Evolutionary conservation across 306 rosid species (phyloP).

Genomic region (Quercus parvula): DNA sequence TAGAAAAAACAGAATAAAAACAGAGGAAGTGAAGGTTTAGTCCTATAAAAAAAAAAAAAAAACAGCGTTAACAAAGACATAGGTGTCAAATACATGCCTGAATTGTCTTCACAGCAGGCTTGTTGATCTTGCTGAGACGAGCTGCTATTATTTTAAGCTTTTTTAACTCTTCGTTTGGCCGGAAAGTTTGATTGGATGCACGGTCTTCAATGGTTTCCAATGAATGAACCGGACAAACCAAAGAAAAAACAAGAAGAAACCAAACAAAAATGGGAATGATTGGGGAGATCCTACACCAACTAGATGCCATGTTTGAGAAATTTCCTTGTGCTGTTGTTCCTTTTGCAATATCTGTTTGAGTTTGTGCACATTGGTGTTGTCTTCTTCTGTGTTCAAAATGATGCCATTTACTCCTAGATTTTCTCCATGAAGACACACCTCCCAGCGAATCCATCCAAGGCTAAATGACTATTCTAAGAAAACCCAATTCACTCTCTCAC

Average conservation of each 20-base stretch:
- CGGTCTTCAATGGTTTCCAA: conserved; percentile 23
- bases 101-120: conserved; percentile 75
- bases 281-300: conserved; percentile 48
- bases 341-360: conserved; percentile 21
- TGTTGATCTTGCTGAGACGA: conserved; percentile 72
- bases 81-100: conserved; percentile 32
- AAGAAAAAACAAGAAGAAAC: conserved; percentile 51
- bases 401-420: conserved; percentile 34
- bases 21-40: conserved; percentile 22
- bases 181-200: conserved; percentile 51
- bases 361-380: conserved; percentile 50
- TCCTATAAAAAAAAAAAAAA: neutral
- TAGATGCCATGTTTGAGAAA: conserved; percentile 63
- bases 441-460: conserved; percentile 37
- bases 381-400: conserved; percentile 35
- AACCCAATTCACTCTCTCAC: conserved; percentile 39
- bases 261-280: conserved; percentile 49
- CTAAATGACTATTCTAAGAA: conserved; percentile 34
- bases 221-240: conserved; percentile 49
- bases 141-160: conserved; percentile 48
- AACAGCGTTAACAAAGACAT: neutral
- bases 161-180: conserved; percentile 49
- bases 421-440: conserved; percentile 38
- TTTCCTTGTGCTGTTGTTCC: conserved; percentile 28
- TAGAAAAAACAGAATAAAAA: conserved; percentile 13